Base-by-base conservation (phyloP, 768 basidiomycete genomes). In the Serendipita sp. region DNA sequence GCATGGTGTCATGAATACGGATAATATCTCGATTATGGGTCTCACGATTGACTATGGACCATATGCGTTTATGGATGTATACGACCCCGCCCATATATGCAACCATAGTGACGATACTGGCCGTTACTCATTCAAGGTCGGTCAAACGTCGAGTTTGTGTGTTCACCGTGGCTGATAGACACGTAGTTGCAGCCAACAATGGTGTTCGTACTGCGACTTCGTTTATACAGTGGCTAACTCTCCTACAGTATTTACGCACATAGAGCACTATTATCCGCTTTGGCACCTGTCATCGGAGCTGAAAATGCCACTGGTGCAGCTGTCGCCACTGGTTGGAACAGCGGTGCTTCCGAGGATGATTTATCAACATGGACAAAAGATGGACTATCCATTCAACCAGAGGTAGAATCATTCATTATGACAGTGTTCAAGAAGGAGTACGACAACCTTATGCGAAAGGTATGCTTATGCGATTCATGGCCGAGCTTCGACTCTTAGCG, bases 1-100 rank as follows among this genome's bases (percentile, higher is more conserved):
- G 61, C 90, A 93, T 69, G 92, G 91, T 0, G 95, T 99, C 41
- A 91, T 99, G 68, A 98, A 98, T 70, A 95, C 94, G 1, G 95
- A 97, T 75, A 65, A 85, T 63, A 71, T 78, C 61, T 72, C 72
- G 17, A 70, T 79, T 44, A 67, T 75, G 28, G 79, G 79, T 2
- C 65, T 75, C 22, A 79, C 77, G 2, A 79, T 80, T 62, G 79
- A 80, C 66, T 79, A 75, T 65, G 90, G 76, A 53, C 93, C 93
- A 31, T 96, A 86, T 66, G 88, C 90, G 0, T 94, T 91, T 74
- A 96, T 95, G 93, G 94, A 97, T 69, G 82, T 92, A 2, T 97
- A 87, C 67, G 85, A 95, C 66, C 71, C 82, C 0, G 74, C 76
- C 60, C 94, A 96, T 67, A 85, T 97, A 61, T 97, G 94, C 75